Base-by-base conservation (phyloP, 768 basidiomycete species). In the Naganishia onofrii region DNA sequence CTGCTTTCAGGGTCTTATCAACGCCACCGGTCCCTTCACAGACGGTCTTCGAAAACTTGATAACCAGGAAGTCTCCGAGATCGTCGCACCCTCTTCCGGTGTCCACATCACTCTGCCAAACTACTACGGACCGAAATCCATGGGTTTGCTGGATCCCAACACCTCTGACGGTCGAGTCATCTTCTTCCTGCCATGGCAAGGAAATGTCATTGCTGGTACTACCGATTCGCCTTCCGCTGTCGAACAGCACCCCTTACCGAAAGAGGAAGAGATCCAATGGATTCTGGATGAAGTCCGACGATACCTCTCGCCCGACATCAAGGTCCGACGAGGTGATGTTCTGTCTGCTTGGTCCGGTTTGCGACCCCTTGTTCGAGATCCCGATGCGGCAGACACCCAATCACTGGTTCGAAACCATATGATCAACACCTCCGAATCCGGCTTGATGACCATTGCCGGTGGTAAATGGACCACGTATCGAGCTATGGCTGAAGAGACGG, bases 111-210 rank as follows among this genome's bases (percentile, higher is more conserved):
- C 95, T 0, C 88, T 99, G 2, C 95, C 95, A 55, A 91, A 92
- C 77, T 99, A 98, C 83, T 97, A 96, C 79, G 92, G 93, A 0
- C 95, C 95, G 3, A 82, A 82, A 71, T 90, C 86, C 60, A 96
- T 98, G 91, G 95, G 96, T 53, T 86, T 98, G 5, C 85, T 98
- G 54, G 96, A 98, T 80, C 96, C 95, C 0, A 85, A 92, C 2
- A 96, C 96, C 4, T 92, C 91, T 0, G 95, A 99, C 73, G 95
- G 95, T 0, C 89, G 95, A 31, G 94, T 99, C 67, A 95, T 99
- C 78, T 99, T 97, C 86, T 96, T 99, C 86, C 86, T 99, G 12
- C 95, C 95, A 0, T 99, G 96, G 95, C 89, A 97, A 82, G 95
- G 95, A 10, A 92, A 90, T 83, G 93, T 93, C 48, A 93, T 99